Evolutionary conservation across 768 basidiomycete species (phyloP), one percentile per base, ranked within the genome.

Genomic region (Chiua virens): DNA sequence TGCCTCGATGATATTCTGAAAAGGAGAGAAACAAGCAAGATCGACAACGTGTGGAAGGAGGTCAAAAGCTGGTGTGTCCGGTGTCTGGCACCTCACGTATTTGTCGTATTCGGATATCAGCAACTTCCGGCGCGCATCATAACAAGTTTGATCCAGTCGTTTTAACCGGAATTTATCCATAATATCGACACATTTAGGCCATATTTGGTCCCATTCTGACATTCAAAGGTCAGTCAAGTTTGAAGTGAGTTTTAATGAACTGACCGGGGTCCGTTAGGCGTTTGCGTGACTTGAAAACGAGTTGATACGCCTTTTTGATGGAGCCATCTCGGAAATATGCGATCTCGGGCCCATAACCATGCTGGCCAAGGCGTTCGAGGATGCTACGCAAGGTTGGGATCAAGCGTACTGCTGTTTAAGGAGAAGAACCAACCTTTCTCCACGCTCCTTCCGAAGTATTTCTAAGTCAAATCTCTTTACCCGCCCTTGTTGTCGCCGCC

Each of bases 161-260:
- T 1, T 4, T 8, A 6, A 3, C 15, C 27, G 27, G 13, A 13
- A 13, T 7, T 21, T 1, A 11, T 42, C 20, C 57, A 56, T 52
- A 1, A 17, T 38, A 9, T 38, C 5, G 23, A 43, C 9, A 38
- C 50, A 49, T 36, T 17, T 1, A 2, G 45, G 50, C 25, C 34
- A 13, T 8, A 56, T 42, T 5, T 9, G 38, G 1, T 27, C 21
- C 54, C 54, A 56, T 20, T 51, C 54, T 56, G 20, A 37, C 17
- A n/a, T n/a, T n/a, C 17, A 3, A 21, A 28, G 22, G 20, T 32
- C 9, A 4, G 15, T 39, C 21, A 45, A 34, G 14, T 27, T 17
- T 4, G 8, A 13, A 35, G 4, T 15, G 32, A 28, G 13, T 41
- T 25, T 8, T 25, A 5, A 20, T 13, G 11, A 13, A 9, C 32